Base-by-base conservation (phyloP, 768 basidiomycete species). In the Kwoniella heveanensis region DNA sequence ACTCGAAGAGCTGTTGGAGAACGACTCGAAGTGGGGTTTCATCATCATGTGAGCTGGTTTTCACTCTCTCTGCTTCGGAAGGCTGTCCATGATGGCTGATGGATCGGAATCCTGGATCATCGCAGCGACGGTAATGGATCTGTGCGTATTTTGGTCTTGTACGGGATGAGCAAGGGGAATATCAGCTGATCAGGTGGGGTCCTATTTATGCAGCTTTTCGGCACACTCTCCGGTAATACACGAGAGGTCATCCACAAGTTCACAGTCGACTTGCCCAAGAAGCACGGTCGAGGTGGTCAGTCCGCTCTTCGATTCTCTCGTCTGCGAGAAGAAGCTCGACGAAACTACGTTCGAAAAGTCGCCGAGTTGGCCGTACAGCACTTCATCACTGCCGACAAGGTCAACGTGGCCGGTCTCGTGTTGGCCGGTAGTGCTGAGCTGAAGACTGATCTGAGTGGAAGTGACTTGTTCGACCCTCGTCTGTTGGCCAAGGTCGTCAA, bases 321-420 rank as follows among this genome's bases (percentile, higher is more conserved):
- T 84, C 87, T 99, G 54, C 90, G 96, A 77, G 96, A 97, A 80
- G 96, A 99, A 83, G 96, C 96, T 81, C 88, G 96, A 51, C 94
- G 98, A 88, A 99, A 98, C 82, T 99, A 99, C 80, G 95, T 99
- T 55, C 90, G 96, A 74, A 99, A 99, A 82, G 96, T 99, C 62
- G 93, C 94, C 55, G 96, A 99, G 82, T 85, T 86, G 64, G 93
- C 96, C 6, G 96, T 98, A 26, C 94, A 97, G 81, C 92, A 97
- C 82, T 99, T 91, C 79, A 96, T 99, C 80, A 91, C 92, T 61
- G 89, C 87, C 80, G 96, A 99, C 84, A 97, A 94, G 80, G 94
- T 98, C 82, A 99, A 99, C 78, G 93, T 97, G 26, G 89, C 90
- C 52, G 96, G 96, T 32, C 83, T 99, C 62, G 92, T 99, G 22